These are phyloP conservation scores for Phialophora verrucosa DNA, from an alignment of 2,329 filamentous ascomycete genomes.

Conservation along the genomic window DNA sequence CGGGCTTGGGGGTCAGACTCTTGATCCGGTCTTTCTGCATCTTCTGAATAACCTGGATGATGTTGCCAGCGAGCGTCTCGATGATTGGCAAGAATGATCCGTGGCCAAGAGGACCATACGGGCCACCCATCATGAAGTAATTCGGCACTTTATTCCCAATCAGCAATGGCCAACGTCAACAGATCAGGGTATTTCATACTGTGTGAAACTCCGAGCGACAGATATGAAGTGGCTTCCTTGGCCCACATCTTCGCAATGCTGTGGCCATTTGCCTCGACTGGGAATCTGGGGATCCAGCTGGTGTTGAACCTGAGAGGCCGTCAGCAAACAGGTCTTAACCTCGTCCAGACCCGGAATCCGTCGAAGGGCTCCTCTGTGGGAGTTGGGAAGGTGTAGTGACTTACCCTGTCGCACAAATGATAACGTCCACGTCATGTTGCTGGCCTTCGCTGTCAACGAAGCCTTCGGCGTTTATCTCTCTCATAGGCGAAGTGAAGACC, in stretches of 20 bases:
- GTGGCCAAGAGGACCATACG: slow-evolving; percentile 40
- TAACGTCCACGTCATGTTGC: slow-evolving; percentile 38
- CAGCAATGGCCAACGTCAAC: neutral
- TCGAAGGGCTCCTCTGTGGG: neutral
- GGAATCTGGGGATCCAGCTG: slow-evolving; percentile 33
- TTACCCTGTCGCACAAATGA: slow-evolving; percentile 36
- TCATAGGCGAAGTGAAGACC: slow-evolving; percentile 50
- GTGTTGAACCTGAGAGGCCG: slow-evolving; percentile 28
- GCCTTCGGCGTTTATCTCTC: slow-evolving; percentile 45
- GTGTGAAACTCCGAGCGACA: slow-evolving; percentile 28
- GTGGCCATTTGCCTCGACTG: slow-evolving; percentile 30
- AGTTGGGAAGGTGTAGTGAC: neutral
- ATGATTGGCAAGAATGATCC: slow-evolving; percentile 29
- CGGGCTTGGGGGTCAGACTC: slow-evolving; percentile 47
- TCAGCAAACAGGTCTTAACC: neutral
- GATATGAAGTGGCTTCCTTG: slow-evolving; percentile 33
- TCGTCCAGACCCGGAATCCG: too few relatives aligned
- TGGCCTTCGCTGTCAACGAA: slow-evolving; percentile 38
- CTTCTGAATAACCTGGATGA: slow-evolving; percentile 34
- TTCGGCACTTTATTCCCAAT: slow-evolving; percentile 40
- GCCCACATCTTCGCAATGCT: slow-evolving; percentile 30
- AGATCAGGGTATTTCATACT: slow-evolving; percentile 12
- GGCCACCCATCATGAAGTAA: slow-evolving; percentile 40
- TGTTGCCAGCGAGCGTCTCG: slow-evolving; percentile 26
- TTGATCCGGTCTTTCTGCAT: slow-evolving; percentile 36